These are phyloP conservation scores for Leccinum obscurum DNA, from an alignment of 768 basidiomycete species.

Conservation along the genomic window DNA sequence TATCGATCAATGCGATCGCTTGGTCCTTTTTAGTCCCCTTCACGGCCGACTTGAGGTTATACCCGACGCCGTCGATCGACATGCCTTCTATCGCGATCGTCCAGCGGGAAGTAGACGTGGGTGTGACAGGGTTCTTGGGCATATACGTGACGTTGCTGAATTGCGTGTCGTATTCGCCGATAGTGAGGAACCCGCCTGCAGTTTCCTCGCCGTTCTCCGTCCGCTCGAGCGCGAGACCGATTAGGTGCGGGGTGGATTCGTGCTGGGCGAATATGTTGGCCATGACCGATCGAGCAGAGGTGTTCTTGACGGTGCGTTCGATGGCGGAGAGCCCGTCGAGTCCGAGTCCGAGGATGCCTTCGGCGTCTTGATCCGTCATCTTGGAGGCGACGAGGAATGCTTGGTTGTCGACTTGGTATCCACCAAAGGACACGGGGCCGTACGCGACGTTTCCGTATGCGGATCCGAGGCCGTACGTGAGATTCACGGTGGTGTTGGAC, in stretches of 20 bases:
- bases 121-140: slow-evolving; percentile 37
- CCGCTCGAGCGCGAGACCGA: slow-evolving; percentile 44
- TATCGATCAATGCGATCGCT: slow-evolving; percentile 43
- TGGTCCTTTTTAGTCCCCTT: slow-evolving; percentile 31
- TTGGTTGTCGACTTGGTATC: slow-evolving; percentile 30
- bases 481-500: slow-evolving; percentile 31
- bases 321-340: slow-evolving; percentile 26
- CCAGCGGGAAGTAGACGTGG: slow-evolving; percentile 39
- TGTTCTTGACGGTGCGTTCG: slow-evolving; percentile 18
- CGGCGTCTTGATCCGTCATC: slow-evolving; percentile 8
- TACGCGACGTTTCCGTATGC: slow-evolving; percentile 39
- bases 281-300: slow-evolving; percentile 33
- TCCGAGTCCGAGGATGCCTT: slow-evolving; percentile 32
- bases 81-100: slow-evolving; percentile 42
- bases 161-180: slow-evolving; percentile 42
- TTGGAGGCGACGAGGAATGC: slow-evolving; percentile 28
- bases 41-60: slow-evolving; percentile 33
- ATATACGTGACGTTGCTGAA: slow-evolving; percentile 32
- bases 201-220: slow-evolving; percentile 41
- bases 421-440: slow-evolving; percentile 37
- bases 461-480: slow-evolving; percentile 41
- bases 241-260: slow-evolving; percentile 36
- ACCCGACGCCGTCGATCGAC: slow-evolving; percentile 31
- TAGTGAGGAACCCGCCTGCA: slow-evolving; percentile 41
- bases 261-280: slow-evolving; percentile 41